Percentiles rank a stretch among this genome's conserved stretches.
These are phyloP conservation scores for Echria macrotheca DNA, from an alignment of 495 filamentous ascomycete species.

Conservation along the genomic window DNA sequence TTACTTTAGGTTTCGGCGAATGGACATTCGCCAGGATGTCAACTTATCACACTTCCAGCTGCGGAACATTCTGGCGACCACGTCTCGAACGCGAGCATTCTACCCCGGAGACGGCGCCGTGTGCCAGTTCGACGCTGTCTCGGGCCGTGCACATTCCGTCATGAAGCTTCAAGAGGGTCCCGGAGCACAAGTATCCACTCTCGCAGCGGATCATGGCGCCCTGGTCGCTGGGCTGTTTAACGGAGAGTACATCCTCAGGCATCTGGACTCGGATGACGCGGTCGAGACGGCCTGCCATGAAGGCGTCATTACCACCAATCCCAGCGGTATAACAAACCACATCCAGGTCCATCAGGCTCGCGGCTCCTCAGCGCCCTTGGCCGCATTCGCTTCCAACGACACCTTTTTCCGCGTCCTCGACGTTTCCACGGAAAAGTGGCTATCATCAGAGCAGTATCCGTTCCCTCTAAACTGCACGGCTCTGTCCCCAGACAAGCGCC, in stretches of 20 bases:
- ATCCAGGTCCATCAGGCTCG: slow-evolving; percentile 64
- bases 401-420: slow-evolving; percentile 69
- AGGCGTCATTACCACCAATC: slow-evolving; percentile 60
- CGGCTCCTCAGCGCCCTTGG: slow-evolving; percentile 54
- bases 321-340: slow-evolving; percentile 83
- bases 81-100: slow-evolving; percentile 68
- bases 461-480: slow-evolving; percentile 82
- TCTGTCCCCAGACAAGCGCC: slow-evolving; percentile 69
- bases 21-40: slow-evolving; percentile 60
- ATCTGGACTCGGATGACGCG: slow-evolving; percentile 40
- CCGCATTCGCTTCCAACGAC: slow-evolving; percentile 84
- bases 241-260: slow-evolving; percentile 70
- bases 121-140: slow-evolving; percentile 48
- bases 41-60: slow-evolving; percentile 82
- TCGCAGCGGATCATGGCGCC: slow-evolving; percentile 60
- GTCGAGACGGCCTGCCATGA: slow-evolving; percentile 42
- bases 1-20: slow-evolving; percentile 66
- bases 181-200: slow-evolving; percentile 59
- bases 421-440: slow-evolving; percentile 60
- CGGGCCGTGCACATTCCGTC: slow-evolving; percentile 39
- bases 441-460: slow-evolving; percentile 52
- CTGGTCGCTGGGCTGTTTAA: slow-evolving; percentile 75
- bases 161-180: slow-evolving; percentile 58
- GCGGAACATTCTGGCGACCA: slow-evolving; percentile 71
- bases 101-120: slow-evolving; percentile 64